Evolutionary conservation across 164 flowering plant genomes (phyloP), one percentile per base, ranked within the genome.

Genomic region (Platanus orientalis): DNA sequence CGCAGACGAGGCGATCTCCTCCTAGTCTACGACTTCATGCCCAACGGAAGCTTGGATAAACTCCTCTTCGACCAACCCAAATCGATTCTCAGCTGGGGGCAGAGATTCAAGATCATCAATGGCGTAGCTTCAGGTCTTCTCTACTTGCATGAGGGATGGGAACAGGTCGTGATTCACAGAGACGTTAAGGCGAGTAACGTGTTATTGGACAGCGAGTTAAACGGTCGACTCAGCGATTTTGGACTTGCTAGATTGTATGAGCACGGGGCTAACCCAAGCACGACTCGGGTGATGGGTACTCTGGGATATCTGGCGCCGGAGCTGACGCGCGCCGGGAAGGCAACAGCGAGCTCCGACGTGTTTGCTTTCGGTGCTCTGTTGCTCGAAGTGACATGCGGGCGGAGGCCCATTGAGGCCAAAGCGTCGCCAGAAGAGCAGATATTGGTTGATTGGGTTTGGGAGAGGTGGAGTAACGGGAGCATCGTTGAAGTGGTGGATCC

Each of bases 391-490:
- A 75, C 53, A 0, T 81, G 83, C 28, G 92, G 92, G 47, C 70
- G 92, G 12, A 67, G 82, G 63, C 89, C 92, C 11, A 73, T 87
- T n/a, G 86, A 81, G 63, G 72, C 81, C 0, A 79, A 72, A 29
- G 81, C 79, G 0, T 0, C n/a, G 59, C 74, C 82, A 0, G 92
- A 84, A 25, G 81, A 80, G 72, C 3, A 78, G 55, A 73, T 84
- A 12, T 24, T 86, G 76, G 79, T 82, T 36, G 92, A 86, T 52
- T 84, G 84, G 87, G 87, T 81, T 7, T 74, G 84, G 83, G 85
- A 79, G 12, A 49, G 29, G 30, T 82, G 67, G 62, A 54, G 30
- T n/a, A 64, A 52, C 54, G 85, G 84, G 66, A 57, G 29, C 17
- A 32, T 76, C 4, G 52, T 78, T 7, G 80, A 76, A 0, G 83